phyloP scores from a whole-genome alignment of 179 eudicot species.

The Spinacia oleracea region DNA sequence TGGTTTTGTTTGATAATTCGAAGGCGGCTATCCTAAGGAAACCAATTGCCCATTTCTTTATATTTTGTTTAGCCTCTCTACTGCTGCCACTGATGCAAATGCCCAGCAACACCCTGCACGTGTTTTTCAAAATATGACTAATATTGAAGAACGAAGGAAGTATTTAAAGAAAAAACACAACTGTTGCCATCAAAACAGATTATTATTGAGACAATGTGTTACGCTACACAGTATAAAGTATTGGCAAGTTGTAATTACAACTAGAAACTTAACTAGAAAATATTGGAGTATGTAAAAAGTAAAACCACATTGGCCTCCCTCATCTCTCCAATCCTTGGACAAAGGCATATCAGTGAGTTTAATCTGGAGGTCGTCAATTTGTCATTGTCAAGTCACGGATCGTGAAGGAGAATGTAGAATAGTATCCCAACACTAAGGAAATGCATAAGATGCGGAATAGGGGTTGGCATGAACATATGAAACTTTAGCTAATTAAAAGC shows the following conservation, averaged over 20 bases:
- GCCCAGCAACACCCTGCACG: constrained; percentile 46
- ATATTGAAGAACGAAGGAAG: no score
- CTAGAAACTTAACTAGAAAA: no score
- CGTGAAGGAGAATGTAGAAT: constrained; percentile 20
- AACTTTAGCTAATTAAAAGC: neutral
- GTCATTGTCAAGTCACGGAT: neutral
- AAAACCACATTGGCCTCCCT: no score
- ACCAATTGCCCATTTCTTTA: constrained; percentile 27
- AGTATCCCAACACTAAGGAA: constrained; percentile 16
- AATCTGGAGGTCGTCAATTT: constrained; percentile 14
- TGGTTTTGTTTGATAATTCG: no score
- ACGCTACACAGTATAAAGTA: no score
- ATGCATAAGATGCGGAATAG: neutral
- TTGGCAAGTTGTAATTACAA: no score
- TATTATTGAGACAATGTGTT: no score
- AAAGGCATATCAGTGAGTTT: constrained; percentile 16
- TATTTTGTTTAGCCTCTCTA: constrained; percentile 38
- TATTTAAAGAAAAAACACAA: no score
- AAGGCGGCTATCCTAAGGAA: no score
- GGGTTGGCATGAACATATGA: neutral
- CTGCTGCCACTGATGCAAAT: constrained; percentile 30
- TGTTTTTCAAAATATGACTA: no score
- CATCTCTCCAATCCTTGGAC: constrained; percentile 45
- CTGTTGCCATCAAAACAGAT: no score
- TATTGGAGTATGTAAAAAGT: no score